phyloP scores from a whole-genome alignment of 306 rosid species.

The cucumber (Cucumis sativus) region Cucumber_9930_V3 NC_026657.2:19426001-19426500 shows the following conservation, averaged over 20 bases:
- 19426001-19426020: background rate
- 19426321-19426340: background rate
- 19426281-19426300: conserved; percentile 7
- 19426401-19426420: background rate
- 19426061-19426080: background rate
- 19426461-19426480: background rate
- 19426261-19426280: background rate
- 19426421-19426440: background rate
- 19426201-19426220: background rate
- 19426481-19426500: background rate
- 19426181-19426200: conserved; percentile 1
- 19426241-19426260: background rate
- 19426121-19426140: background rate
- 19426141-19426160: conserved; percentile 5
- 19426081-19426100: conserved; percentile 10
- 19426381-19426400: background rate
- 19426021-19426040: background rate
- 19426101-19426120: conserved; percentile 8
- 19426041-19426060: background rate
- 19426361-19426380: background rate
- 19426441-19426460: background rate
- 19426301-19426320: background rate
- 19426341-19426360: background rate
- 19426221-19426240: background rate
- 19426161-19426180: background rate